phyloP scores from a whole-genome alignment of 73 alveolate genomes.

The Paramecium sexaurelia region DNA sequence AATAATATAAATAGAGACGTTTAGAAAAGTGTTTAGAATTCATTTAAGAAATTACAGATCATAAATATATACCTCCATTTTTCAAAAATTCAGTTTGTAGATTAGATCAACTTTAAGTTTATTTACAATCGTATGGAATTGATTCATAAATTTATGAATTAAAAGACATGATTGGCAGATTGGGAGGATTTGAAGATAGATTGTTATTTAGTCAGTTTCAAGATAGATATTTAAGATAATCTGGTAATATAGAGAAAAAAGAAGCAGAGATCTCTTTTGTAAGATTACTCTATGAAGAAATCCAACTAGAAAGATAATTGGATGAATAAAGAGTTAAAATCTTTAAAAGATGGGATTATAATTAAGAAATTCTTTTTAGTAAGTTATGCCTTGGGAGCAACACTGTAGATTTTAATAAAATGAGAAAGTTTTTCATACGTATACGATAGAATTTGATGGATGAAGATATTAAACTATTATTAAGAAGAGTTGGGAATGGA shows the following conservation, averaged over 20 bases:
- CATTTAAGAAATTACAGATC: background rate
- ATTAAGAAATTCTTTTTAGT: background rate
- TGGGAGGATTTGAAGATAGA: constrained; percentile 55
- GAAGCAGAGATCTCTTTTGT: background rate
- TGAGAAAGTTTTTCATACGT: constrained; percentile 46
- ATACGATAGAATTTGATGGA: background rate
- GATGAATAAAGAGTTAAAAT: constrained; percentile 28
- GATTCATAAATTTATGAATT: background rate
- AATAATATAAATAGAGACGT: background rate
- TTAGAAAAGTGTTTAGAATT: constrained; percentile 43
- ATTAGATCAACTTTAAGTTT: background rate
- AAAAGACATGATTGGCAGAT: background rate
- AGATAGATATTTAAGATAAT: background rate
- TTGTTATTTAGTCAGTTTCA: background rate
- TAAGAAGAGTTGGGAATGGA: constrained; percentile 49
- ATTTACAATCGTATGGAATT: background rate
- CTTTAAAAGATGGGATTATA: constrained; percentile 53
- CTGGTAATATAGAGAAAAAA: background rate
- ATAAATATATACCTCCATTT: background rate
- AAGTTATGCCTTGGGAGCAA: background rate
- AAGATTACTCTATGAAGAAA: constrained; percentile 28
- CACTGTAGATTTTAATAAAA: background rate
- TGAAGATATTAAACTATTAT: background rate
- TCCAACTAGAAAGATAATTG: background rate
- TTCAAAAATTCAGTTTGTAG: background rate